Conservation (phyloP, 169 alveolate species). For the Miamiensis avidus region DNA sequence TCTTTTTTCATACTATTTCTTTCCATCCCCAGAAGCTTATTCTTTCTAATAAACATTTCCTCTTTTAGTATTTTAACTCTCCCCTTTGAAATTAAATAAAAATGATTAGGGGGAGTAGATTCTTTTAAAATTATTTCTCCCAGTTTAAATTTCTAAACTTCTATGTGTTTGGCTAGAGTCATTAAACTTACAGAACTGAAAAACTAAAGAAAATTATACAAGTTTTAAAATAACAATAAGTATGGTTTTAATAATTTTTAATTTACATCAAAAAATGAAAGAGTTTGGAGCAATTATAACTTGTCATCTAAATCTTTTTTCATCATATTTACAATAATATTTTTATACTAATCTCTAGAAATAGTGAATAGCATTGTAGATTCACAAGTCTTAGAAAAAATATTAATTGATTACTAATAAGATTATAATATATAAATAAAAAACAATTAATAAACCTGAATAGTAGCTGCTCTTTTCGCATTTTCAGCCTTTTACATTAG, state of each 20-base stretch:
- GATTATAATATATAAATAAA: too few species aligned
- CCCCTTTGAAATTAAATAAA: constrained; percentile 37
- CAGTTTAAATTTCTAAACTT: constrained; percentile 33
- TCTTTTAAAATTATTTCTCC: constrained; percentile 43
- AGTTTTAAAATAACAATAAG: not conserved
- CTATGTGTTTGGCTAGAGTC: constrained; percentile 40
- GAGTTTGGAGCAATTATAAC: constrained; percentile 15
- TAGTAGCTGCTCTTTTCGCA: constrained; percentile 23
- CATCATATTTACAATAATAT: constrained; percentile 32
- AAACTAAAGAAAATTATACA: not conserved
- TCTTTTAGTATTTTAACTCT: constrained; percentile 43
- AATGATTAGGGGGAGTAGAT: constrained; percentile 26
- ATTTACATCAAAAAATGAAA: constrained; percentile 47
- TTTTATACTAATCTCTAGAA: constrained; percentile 37
- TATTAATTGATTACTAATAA: too few species aligned
- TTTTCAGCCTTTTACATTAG: not conserved
- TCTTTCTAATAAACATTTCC: constrained; percentile 36
- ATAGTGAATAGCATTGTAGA: constrained; percentile 34
- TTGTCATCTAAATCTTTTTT: constrained; percentile 42
- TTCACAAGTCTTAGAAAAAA: constrained; percentile 3
- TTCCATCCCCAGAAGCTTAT: constrained; percentile 24
- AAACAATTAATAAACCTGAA: not conserved
- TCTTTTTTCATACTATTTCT: constrained; percentile 23
- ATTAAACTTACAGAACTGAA: constrained; percentile 17
- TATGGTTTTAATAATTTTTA: not conserved